These are phyloP conservation scores for Lasiosphaeria ovina DNA, from an alignment of 495 filamentous ascomycete genomes.

Conservation along the genomic window DNA sequence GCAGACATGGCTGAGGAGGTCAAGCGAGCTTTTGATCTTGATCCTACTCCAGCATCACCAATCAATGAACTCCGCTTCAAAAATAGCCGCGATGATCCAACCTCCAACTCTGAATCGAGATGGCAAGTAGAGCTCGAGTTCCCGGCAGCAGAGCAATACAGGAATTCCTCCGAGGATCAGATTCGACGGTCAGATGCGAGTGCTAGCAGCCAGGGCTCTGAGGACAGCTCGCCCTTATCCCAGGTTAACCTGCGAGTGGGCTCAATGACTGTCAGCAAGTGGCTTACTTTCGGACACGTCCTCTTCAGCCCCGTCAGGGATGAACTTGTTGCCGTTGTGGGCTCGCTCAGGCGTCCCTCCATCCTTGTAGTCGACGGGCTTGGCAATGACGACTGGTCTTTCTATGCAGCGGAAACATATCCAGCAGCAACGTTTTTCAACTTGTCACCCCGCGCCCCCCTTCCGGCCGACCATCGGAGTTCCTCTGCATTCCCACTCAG, in stretches of 20 bases:
- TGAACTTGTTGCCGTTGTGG: conserved; percentile 55
- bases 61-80: conserved; percentile 55
- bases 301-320: conserved; percentile 91
- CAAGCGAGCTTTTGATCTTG: conserved; percentile 40
- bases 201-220: conserved; percentile 40
- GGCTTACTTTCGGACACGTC: conserved; percentile 93
- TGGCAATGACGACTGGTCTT: conserved; percentile 87
- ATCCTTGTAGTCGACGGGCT: conserved; percentile 93
- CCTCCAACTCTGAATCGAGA: neutral
- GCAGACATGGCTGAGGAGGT: conserved; percentile 47
- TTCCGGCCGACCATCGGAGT: conserved; percentile 34
- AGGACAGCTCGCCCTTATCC: conserved; percentile 61
- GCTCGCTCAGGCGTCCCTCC: conserved; percentile 53
- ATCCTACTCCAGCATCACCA: conserved; percentile 41
- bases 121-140: neutral
- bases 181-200: conserved; percentile 47
- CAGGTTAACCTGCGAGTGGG: conserved; percentile 82
- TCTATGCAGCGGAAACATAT: conserved; percentile 92
- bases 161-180: conserved; percentile 36
- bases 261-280: conserved; percentile 63
- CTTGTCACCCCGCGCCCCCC: conserved; percentile 56
- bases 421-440: conserved; percentile 84
- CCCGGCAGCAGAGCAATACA: conserved; percentile 16
- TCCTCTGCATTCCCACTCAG: conserved; percentile 51
- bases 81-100: conserved; percentile 37